Evolutionary conservation across 768 basidiomycete genomes (phyloP), one percentile per base, ranked within the genome.

Genomic region (Leccinum aurantiacum): DNA sequence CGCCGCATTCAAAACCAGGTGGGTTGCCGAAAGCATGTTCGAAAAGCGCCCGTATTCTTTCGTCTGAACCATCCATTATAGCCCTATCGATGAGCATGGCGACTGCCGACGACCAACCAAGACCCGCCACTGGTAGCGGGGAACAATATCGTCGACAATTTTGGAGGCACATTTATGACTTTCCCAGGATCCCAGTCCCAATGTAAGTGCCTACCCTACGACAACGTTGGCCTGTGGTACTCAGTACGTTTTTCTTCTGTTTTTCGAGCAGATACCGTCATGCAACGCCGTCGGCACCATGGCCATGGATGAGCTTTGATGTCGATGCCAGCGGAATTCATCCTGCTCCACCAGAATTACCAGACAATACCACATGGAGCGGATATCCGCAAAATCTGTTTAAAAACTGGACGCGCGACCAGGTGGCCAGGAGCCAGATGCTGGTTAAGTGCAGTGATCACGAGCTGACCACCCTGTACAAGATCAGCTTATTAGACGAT

Each of bases 401-500:
- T 64, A 75, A 76, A 9, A 86, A 84, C 63, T 85, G 85, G 85
- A 83, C 80, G 0, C 64, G 56, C 6, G 69, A 67, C 6, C 83
- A 84, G 58, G 74, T 79, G 41, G 17, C 54, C 37, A 70, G 70
- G 57, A 76, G 78, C 55, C 66, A 69, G 55, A 78, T 80, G 63
- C 48, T 74, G 56, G 62, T 54, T 6, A 64, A 53, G 47, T 71
- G 64, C 24, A 58, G 60, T 22, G 48, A 63, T 35, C 27, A 29
- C n/a, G 54, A 64, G 24, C 19, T 27, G 24, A 74, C 68, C 7
- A 57, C 53, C 5, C 24, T 74, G 7, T 61, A 69, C 62, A 65
- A 56, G 55, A 24, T 70, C n/a, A 37, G 49, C 15, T 56, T 73
- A 4, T 50, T 60, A 13, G 35, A 63, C 35, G 29, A 65, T 15